Base-by-base conservation (phyloP, 1,139 yeast species). In the Oligophagozyma castellii region DNA sequence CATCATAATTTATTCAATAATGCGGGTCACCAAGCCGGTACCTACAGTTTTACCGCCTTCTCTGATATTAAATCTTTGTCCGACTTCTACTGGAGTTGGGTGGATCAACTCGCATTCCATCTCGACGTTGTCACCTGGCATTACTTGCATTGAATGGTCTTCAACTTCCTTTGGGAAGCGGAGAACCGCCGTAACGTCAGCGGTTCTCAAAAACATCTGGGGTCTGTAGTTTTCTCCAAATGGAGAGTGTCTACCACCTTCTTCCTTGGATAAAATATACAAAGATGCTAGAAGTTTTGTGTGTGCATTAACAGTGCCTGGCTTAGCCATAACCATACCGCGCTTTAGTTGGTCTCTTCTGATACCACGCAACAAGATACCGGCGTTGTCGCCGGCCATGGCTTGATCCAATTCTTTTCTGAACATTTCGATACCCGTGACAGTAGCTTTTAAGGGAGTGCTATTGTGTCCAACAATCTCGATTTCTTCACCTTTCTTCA, bases 31-130 rank as follows among this genome's bases (percentile, higher is more conserved):
- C 66, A 89, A 67, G 67, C 98, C 98, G 48, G 98, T 89, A 61
- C 95, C 98, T 46, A 89, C 96, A 42, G 98, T 89, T 67, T 77
- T 81, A 58, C 96, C 96, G 66, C 98, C 96, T 69, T 89, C 99
- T 75, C 99, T 92, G 59, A 89, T 72, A 74, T 89, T 89, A 78
- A 89, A 89, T 65, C 96, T 81, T 68, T 84, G 95, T 61, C 93
- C 93, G 51, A 78, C 76, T 68, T 89, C 98, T 45, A 92, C 57
- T 43, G 96, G 95, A 47, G 93, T 81, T 56, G 94, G 89, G 65
- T 73, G 83, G 44, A 79, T 76, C 56, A 89, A 70, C 56, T 79
- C 81, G 55, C 92, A 83, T 51, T 74, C 76, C 95, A 92, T 83
- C 67, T 92, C 98, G 44, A 84, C 71, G 62, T 89, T 89, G 70